A percentile compares a stretch with the other conserved stretches of the same genome.
These are phyloP conservation scores for Nemania sp. DNA, from an alignment of 2,329 filamentous ascomycete genomes.

Conservation along the genomic window DNA sequence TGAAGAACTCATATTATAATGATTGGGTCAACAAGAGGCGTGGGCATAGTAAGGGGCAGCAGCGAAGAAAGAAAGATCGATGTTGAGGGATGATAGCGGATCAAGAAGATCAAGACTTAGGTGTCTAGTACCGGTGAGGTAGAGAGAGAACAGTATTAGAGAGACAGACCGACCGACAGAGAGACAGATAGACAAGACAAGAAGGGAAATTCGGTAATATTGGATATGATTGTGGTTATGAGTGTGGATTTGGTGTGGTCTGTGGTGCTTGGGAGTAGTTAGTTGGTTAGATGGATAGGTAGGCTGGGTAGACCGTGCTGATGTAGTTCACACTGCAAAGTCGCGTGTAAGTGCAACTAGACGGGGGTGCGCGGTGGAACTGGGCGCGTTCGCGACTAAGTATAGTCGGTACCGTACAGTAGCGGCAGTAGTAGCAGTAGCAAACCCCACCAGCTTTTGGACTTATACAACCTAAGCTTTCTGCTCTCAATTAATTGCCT, in stretches of 20 bases:
- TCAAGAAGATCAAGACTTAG: constrained; percentile 5
- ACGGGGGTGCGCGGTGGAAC: constrained; percentile 37
- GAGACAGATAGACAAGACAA: neutral
- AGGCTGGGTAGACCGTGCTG: constrained; percentile 35
- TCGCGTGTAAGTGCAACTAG: constrained; percentile 39
- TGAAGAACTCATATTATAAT: constrained; percentile 47
- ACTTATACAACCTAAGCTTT: neutral
- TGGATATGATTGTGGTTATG: constrained; percentile 11
- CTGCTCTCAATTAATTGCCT: neutral
- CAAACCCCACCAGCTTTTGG: constrained; percentile 28
- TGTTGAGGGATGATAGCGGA: neutral
- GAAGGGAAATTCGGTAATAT: constrained; percentile 39
- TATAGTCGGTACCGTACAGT: neutral
- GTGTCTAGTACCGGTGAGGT: constrained; percentile 6
- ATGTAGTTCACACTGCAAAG: constrained; percentile 39
- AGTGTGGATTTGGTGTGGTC: no score
- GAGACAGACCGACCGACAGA: neutral
- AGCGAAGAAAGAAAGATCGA: constrained; percentile 32
- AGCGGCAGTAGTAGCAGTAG: no score
- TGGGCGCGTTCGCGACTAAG: constrained; percentile 39
- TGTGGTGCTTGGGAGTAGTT: constrained; percentile 6
- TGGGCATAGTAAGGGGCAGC: constrained; percentile 44
- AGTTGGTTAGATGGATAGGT: neutral
- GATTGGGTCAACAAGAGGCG: constrained; percentile 37
- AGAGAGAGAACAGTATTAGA: neutral